A percentile compares a stretch with the other conserved stretches of the same genome.
These are phyloP conservation scores for Grosmannia penicillata DNA, from an alignment of 2,329 filamentous ascomycete genomes.

Conservation along the genomic window DNA sequence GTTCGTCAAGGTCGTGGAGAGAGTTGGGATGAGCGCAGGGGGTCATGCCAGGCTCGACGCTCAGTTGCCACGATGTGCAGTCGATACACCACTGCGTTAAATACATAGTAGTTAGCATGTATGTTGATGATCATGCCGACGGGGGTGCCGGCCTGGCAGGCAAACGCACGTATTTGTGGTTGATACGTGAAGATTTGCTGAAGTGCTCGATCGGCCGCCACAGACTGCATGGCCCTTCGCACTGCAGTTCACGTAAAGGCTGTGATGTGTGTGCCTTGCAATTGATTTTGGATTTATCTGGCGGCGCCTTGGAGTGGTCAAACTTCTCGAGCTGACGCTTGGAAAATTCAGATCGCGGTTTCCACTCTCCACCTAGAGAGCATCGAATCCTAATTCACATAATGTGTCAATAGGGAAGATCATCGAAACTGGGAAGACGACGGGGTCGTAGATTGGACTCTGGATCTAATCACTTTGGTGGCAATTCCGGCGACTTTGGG, in stretches of 20 bases:
- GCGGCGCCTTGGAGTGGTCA: constrained; percentile 8
- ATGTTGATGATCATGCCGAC: too few relatives aligned
- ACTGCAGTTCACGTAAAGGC: constrained; percentile 9
- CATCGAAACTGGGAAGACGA: too few relatives aligned
- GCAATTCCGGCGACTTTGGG: too few relatives aligned
- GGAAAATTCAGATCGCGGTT: constrained; percentile 14
- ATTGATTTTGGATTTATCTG: constrained; percentile 13
- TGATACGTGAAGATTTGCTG: constrained; percentile 19
- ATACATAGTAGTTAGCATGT: constrained; percentile 2
- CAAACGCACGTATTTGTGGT: constrained; percentile 15
- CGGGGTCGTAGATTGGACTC: too few relatives aligned
- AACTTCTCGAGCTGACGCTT: constrained; percentile 16
- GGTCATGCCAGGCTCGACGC: constrained; percentile 12
- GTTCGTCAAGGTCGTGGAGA: constrained; percentile 3
- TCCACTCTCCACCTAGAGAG: constrained; percentile 16
- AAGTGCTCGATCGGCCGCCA: constrained; percentile 15
- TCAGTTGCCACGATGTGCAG: constrained; percentile 19
- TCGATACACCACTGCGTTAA: constrained; percentile 18
- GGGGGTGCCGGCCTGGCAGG: too few relatives aligned
- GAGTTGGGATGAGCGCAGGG: constrained; percentile 12
- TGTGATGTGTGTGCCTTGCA: constrained; percentile 16
- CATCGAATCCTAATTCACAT: constrained; percentile 15
- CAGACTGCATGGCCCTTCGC: constrained; percentile 18
- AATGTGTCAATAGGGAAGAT: background rate
- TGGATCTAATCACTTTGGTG: too few relatives aligned